Percentiles rank a stretch among this genome's conserved stretches.
phyloP scores from a whole-genome alignment of 2,329 filamentous ascomycete genomes.

The Ophiostoma sp. region DNA sequence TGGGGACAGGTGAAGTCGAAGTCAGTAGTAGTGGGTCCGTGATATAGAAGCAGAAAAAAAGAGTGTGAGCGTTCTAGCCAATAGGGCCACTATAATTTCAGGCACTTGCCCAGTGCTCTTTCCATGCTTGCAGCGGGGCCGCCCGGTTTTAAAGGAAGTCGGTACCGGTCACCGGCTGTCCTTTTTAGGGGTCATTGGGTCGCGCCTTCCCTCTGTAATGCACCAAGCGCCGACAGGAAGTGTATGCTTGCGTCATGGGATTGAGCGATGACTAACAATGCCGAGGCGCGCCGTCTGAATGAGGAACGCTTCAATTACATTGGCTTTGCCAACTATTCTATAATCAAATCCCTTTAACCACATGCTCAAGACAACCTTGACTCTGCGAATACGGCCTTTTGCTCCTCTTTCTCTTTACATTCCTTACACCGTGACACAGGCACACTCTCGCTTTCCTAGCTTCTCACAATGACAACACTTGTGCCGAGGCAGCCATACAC shows the following conservation, averaged over 20 bases:
- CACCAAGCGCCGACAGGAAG: no score
- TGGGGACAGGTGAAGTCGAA: conserved; percentile 1
- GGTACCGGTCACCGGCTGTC: background rate
- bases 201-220: no score
- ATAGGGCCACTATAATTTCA: conserved; percentile 16
- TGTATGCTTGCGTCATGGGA: no score
- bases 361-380: no score
- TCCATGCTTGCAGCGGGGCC: conserved; percentile 2
- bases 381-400: background rate
- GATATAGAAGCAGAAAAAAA: conserved; percentile 1
- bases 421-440: background rate
- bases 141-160: conserved; percentile 2
- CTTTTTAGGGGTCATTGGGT: no score
- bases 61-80: conserved; percentile 9
- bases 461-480: conserved; percentile 65
- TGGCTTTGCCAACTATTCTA: no score
- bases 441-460: background rate
- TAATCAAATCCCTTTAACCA: no score
- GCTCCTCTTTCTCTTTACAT: background rate
- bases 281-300: background rate
- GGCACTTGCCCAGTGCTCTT: background rate
- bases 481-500: conserved; percentile 70
- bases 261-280: background rate
- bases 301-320: background rate
- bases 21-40: background rate